Percentiles rank a stretch among this genome's conserved stretches.
Evolutionary conservation across 2,329 filamentous ascomycete genomes (phyloP).

Genomic region (Fusarium protoensiforme): DNA sequence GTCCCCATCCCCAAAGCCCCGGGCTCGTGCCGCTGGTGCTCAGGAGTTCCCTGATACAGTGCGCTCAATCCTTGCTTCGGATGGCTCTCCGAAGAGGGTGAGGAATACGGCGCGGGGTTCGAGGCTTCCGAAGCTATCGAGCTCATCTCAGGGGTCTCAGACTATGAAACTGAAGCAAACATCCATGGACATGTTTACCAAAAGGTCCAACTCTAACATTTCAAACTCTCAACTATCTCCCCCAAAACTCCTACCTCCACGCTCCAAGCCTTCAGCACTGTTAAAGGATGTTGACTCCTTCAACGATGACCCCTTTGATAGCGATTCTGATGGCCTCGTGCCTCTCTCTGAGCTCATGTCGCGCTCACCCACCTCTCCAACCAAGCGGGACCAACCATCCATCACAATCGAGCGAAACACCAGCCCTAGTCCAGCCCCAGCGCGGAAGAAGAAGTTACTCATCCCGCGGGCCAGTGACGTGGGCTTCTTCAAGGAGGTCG

Average conservation of each 20-base stretch:
- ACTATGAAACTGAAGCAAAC: slow-evolving; percentile 46
- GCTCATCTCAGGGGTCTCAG: slow-evolving; percentile 14
- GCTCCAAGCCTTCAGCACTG: not conserved
- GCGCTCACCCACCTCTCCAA: slow-evolving; percentile 7
- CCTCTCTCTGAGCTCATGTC: slow-evolving; percentile 27
- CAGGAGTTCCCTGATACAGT: slow-evolving; percentile 39
- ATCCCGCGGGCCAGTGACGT: slow-evolving; percentile 49
- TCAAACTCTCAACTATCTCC: slow-evolving; percentile 10
- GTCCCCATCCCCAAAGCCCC: slow-evolving; percentile 36
- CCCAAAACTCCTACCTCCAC: not conserved
- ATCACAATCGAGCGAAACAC: not conserved
- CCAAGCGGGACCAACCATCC: slow-evolving; percentile 14
- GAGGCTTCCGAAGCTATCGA: not conserved
- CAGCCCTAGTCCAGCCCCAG: slow-evolving; percentile 31
- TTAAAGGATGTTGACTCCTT: not conserved
- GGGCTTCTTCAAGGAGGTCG: slow-evolving; percentile 53
- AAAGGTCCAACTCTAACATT: slow-evolving; percentile 7
- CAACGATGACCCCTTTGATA: slow-evolving; percentile 1
- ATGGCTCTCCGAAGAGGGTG: slow-evolving; percentile 33
- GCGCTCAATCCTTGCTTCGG: slow-evolving; percentile 37
- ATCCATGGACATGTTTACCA: slow-evolving; percentile 46
- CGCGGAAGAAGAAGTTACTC: slow-evolving; percentile 52
- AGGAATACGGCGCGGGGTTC: slow-evolving; percentile 5
- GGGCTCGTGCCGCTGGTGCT: slow-evolving; percentile 17
- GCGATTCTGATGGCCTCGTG: slow-evolving; percentile 30